Conservation (phyloP, 129 eudicot species). For the Calendula officinalis region DNA sequence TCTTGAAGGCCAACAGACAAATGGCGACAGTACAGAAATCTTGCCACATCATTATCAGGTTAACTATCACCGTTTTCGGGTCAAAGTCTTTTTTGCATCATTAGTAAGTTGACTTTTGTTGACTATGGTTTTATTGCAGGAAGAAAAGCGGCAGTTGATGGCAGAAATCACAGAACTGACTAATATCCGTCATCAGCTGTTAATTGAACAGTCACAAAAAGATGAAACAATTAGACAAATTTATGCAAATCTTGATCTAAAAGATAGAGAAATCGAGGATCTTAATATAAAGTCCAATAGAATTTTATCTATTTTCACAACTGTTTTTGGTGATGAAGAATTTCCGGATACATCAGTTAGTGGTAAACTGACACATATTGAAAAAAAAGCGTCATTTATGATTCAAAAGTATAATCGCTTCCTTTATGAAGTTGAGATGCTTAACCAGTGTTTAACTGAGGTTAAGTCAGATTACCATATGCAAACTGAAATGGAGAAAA, state of each 20-base stretch:
- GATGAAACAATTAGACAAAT: conserved; percentile 42
- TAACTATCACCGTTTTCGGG: neutral
- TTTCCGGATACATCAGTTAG: conserved; percentile 37
- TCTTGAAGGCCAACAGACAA: conserved; percentile 20
- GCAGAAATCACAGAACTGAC: conserved; percentile 46
- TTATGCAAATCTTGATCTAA: conserved; percentile 27
- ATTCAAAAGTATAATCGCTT: conserved; percentile 52
- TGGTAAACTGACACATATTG: conserved; percentile 54
- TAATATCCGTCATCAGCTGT: conserved; percentile 37
- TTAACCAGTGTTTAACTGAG: conserved; percentile 47
- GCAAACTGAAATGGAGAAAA: conserved; percentile 42
- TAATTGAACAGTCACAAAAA: conserved; percentile 34
- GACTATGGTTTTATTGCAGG: conserved; percentile 41
- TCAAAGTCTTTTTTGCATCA: neutral
- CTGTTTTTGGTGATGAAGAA: conserved; percentile 35
- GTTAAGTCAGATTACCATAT: conserved; percentile 42
- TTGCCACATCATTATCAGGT: conserved; percentile 58
- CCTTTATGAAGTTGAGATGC: conserved; percentile 49
- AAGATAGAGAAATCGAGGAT: conserved; percentile 45
- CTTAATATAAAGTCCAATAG: conserved; percentile 43
- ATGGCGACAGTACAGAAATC: conserved; percentile 42
- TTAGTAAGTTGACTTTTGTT: conserved; percentile 10
- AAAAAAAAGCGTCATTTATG: conserved; percentile 39
- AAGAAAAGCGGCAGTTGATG: conserved; percentile 48
- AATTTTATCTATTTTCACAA: conserved; percentile 40